Percentiles rank a stretch among this genome's conserved stretches.
phyloP scores from a whole-genome alignment of 2,329 filamentous ascomycete genomes.

The Verticillium nubilum region DNA sequence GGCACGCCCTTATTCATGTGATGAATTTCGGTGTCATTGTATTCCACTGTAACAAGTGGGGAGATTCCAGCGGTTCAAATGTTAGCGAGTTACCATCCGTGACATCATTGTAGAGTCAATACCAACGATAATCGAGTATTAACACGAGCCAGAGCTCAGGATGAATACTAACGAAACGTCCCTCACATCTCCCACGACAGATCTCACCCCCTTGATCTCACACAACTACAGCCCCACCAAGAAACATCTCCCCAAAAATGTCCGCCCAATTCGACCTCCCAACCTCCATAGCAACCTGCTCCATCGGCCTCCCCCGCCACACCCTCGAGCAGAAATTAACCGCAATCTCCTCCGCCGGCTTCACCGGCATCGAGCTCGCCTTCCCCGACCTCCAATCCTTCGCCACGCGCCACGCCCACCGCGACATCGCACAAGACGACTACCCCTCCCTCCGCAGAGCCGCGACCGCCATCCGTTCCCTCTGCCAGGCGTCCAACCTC shows the following conservation, averaged over 20 bases:
- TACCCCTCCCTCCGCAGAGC: constrained; percentile 53
- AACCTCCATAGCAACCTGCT: constrained; percentile 50
- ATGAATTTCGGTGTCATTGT: background rate
- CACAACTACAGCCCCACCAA: background rate
- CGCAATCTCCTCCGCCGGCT: constrained; percentile 59
- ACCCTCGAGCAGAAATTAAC: constrained; percentile 55
- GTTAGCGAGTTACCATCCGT: background rate
- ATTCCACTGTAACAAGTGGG: background rate
- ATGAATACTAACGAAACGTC: background rate
- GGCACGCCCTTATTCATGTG: too few species aligned
- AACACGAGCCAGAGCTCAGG: too few species aligned
- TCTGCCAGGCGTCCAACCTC: constrained; percentile 50
- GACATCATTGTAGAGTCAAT: background rate
- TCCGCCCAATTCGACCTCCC: background rate
- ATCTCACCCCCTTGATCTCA: background rate
- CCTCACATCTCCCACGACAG: background rate
- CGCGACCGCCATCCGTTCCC: constrained; percentile 44
- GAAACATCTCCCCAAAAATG: background rate
- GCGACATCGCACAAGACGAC: constrained; percentile 49
- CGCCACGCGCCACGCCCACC: constrained; percentile 42
- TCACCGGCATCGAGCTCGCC: constrained; percentile 65
- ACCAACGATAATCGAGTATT: background rate
- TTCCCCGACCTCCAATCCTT: constrained; percentile 68
- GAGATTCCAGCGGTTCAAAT: background rate
- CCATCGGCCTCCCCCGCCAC: constrained; percentile 35